Conservation (phyloP, 2,329 filamentous ascomycete species). For the Venturia effusa region DNA sequence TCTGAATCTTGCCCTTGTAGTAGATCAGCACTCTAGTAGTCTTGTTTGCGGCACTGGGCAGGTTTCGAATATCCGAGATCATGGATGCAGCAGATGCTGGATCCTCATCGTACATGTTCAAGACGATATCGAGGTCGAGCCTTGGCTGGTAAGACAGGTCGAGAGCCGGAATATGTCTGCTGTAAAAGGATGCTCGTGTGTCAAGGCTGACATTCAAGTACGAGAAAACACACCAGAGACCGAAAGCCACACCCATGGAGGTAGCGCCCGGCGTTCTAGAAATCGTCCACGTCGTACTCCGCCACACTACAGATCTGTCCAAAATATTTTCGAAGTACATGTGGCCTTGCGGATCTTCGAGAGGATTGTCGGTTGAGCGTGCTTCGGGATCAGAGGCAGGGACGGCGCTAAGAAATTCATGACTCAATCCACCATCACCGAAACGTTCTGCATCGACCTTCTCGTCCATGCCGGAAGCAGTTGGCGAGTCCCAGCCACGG, state of each 20-base stretch:
- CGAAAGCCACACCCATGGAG: not conserved
- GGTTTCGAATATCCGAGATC: conserved; percentile 16
- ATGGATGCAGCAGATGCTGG: conserved; percentile 18
- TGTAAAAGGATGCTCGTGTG: not conserved
- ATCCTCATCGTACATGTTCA: conserved; percentile 29
- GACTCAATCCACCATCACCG: not conserved
- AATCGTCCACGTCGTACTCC: not conserved
- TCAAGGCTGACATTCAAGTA: not conserved
- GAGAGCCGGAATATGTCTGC: conserved; percentile 9
- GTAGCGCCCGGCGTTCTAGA: not conserved
- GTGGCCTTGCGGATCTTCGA: not conserved
- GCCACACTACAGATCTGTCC: not conserved
- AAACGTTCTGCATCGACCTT: not conserved
- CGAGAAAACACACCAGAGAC: not conserved
- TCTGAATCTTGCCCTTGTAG: conserved; percentile 20
- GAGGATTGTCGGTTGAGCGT: not conserved
- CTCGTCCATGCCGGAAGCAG: not conserved
- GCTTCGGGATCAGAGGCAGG: not conserved
- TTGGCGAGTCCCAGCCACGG: not conserved
- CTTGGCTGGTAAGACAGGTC: conserved; percentile 18
- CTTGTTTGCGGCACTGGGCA: conserved; percentile 16
- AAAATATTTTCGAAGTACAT: not conserved
- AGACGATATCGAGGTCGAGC: conserved; percentile 22
- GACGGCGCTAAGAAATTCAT: not conserved
- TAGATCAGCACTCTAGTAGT: conserved; percentile 21